These are phyloP conservation scores for Globisporangium apiculatum DNA, from an alignment of 352 stramenopile genomes.

Conservation along the genomic window DNA sequence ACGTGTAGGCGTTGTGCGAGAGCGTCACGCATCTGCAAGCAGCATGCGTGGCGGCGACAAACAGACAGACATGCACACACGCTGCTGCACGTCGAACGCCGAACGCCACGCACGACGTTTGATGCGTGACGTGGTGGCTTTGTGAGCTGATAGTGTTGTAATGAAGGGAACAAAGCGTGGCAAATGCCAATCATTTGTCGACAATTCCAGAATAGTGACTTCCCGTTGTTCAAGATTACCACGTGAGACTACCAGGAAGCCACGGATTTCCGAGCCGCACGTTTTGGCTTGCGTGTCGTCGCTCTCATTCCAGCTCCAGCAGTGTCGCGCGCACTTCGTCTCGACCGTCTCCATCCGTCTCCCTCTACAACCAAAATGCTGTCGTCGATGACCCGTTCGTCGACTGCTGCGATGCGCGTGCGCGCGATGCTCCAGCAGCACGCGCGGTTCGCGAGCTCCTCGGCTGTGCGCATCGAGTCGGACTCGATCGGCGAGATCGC, in stretches of 20 bases:
- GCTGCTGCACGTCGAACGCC: too few relatives aligned
- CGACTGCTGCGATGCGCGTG: conserved; percentile 16
- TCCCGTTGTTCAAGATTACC: too few relatives aligned
- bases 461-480: conserved; percentile 38
- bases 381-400: conserved; percentile 18
- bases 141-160: too few relatives aligned
- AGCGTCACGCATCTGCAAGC: too few relatives aligned
- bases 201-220: too few relatives aligned
- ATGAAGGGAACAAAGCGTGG: too few relatives aligned
- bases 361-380: conserved; percentile 16
- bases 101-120: too few relatives aligned
- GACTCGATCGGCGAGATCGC: conserved; percentile 80
- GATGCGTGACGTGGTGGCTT: too few relatives aligned
- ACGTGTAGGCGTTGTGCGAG: too few relatives aligned
- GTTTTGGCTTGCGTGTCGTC: neutral
- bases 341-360: neutral
- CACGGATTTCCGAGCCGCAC: conserved; percentile 1
- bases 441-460: conserved; percentile 32
- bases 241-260: too few relatives aligned
- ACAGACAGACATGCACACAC: neutral
- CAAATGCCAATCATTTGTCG: too few relatives aligned
- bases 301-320: conserved; percentile 9
- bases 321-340: neutral
- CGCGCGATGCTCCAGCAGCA: conserved; percentile 25
- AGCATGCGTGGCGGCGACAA: neutral